These are phyloP conservation scores for Auriscalpium microsporum DNA, from an alignment of 768 basidiomycete genomes.

Conservation along the genomic window DNA sequence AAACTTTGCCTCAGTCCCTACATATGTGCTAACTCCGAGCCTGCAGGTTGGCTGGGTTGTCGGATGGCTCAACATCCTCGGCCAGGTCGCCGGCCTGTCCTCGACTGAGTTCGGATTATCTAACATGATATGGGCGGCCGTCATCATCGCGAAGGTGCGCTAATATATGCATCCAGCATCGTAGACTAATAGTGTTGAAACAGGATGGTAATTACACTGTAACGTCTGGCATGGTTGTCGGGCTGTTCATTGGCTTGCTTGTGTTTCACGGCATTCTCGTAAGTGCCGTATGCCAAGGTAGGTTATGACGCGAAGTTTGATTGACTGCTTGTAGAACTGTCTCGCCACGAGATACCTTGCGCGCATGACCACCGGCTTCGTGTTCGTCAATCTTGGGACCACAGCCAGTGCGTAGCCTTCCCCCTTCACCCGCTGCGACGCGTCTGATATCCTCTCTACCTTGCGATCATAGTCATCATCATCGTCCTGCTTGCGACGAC, in stretches of 20 bases:
- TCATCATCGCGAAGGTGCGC: constrained; percentile 44
- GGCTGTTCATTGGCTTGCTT: constrained; percentile 70
- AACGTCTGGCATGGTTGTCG: constrained; percentile 65
- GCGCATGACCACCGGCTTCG: constrained; percentile 63
- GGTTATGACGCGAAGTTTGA: background rate
- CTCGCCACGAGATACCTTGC: constrained; percentile 71
- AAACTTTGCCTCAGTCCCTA: too few species aligned
- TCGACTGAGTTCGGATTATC: constrained; percentile 80
- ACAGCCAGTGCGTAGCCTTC: constrained; percentile 43
- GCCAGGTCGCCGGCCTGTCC: constrained; percentile 78
- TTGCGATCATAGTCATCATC: constrained; percentile 52
- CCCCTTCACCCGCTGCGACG: background rate
- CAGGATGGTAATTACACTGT: constrained; percentile 49
- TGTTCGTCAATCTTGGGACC: constrained; percentile 82
- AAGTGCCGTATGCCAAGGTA: constrained; percentile 10
- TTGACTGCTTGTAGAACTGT: constrained; percentile 39
- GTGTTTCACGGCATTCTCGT: constrained; percentile 68
- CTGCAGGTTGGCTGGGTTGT: constrained; percentile 64
- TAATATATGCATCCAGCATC: constrained; percentile 10
- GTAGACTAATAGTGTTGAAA: constrained; percentile 12
- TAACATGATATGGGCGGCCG: constrained; percentile 75
- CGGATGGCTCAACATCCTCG: constrained; percentile 78
- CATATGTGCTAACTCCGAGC: too few species aligned
- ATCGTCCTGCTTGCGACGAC: constrained; percentile 76
- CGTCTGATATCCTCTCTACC: background rate